Percentiles rank a stretch among this genome's conserved stretches.
phyloP scores from a whole-genome alignment of 2,329 filamentous ascomycete genomes.

The Colletotrichum liaoningense region DNA sequence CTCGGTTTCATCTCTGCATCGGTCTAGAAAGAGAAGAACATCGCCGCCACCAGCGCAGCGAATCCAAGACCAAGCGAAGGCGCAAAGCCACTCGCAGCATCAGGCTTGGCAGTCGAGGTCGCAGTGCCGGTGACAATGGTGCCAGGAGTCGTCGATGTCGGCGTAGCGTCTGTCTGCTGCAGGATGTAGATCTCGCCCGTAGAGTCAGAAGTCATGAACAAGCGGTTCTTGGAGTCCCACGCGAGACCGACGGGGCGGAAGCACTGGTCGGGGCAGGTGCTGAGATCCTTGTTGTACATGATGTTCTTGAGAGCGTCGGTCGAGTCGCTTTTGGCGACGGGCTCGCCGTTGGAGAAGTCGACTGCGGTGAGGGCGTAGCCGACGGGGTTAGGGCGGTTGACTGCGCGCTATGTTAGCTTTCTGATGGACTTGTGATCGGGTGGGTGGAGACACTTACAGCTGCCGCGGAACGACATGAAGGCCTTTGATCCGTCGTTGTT shows the following conservation, averaged over 20 bases:
- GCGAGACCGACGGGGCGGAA: conserved; percentile 73
- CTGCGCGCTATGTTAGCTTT: conserved; percentile 39
- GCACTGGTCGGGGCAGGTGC: conserved; percentile 65
- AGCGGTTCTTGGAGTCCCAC: conserved; percentile 60
- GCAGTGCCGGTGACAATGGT: conserved; percentile 6
- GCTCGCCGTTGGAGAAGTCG: conserved; percentile 56
- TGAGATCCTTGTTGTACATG: conserved; percentile 64
- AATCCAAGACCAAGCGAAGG: conserved; percentile 3
- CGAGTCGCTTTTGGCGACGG: conserved; percentile 53
- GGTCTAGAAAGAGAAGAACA: neutral
- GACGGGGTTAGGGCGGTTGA: conserved; percentile 54
- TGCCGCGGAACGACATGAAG: conserved; percentile 79
- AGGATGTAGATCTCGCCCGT: conserved; percentile 76
- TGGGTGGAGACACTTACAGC: conserved; percentile 59
- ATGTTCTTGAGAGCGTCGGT: conserved; percentile 62
- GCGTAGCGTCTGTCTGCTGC: conserved; percentile 33
- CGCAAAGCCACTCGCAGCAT: neutral
- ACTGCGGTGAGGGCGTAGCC: conserved; percentile 60
- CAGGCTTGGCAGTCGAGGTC: conserved; percentile 5
- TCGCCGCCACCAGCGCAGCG: neutral
- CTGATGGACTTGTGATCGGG: too few relatives aligned
- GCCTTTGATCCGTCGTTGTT: conserved; percentile 66
- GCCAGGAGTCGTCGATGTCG: conserved; percentile 22
- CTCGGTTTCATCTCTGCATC: neutral
- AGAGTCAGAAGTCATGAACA: conserved; percentile 72